These are phyloP conservation scores for Isoetes engelmannii DNA, from an alignment of 83 land plant species.

Conservation along the genomic window DNA sequence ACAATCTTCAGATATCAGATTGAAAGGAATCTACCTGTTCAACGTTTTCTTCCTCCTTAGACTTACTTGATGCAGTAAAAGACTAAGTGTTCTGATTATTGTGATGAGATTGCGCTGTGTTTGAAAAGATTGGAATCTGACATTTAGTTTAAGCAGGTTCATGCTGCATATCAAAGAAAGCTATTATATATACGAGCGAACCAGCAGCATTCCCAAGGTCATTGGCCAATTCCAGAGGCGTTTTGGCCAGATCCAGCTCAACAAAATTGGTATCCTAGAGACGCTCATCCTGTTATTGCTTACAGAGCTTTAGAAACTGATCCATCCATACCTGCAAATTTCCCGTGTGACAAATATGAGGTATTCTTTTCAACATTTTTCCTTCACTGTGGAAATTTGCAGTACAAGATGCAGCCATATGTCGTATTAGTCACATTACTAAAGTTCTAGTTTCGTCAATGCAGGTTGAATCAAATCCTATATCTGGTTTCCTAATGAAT, in stretches of 20 bases:
- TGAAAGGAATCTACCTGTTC: no score
- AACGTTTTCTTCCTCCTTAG: no score
- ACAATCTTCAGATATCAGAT: no score
- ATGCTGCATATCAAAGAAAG: constrained; percentile 28
- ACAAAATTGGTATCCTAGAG: constrained; percentile 21
- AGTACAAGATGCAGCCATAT: no score
- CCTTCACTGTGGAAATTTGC: neutral
- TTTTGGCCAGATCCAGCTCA: constrained; percentile 36
- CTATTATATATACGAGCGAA: constrained; percentile 25
- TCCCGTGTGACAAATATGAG: constrained; percentile 31
- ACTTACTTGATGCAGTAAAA: no score
- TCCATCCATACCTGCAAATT: constrained; percentile 28
- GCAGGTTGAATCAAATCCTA: constrained; percentile 35
- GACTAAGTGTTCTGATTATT: no score
- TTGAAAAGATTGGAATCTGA: neutral
- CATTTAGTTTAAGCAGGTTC: constrained; percentile 13
- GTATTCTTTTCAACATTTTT: constrained; percentile 2
- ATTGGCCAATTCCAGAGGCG: constrained; percentile 37
- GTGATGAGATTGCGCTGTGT: neutral
- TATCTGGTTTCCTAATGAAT: constrained; percentile 27
- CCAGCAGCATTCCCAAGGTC: constrained; percentile 30
- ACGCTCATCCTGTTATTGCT: constrained; percentile 28
- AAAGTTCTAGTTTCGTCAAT: neutral
- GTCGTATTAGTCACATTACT: neutral
- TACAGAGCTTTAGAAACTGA: constrained; percentile 30